Evolutionary conservation across 2,329 filamentous ascomycete genomes (phyloP), one percentile per base, ranked within the genome.

Genomic region (Fusarium albidum): DNA sequence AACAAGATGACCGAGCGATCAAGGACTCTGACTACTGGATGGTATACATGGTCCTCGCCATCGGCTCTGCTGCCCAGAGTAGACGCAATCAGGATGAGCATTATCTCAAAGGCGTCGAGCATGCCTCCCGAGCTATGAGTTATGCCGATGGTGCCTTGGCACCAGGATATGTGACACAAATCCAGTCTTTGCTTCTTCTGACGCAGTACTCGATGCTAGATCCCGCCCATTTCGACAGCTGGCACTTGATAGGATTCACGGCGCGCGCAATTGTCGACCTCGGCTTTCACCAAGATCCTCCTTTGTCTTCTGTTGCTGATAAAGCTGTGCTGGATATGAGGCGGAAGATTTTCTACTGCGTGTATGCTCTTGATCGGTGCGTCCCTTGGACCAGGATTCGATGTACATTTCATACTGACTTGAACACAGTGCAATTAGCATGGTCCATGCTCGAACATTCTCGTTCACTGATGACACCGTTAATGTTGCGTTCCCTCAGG

Each of bases 401-500:
- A 13, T 17, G 11, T 29, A 47, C 10, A n/a, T 8, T 14, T 10
- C 9, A 14, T 49, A 45, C 66, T 73, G 48, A 71, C 55, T 48
- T 18, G 26, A 5, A 9, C 38, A 38, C 59, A 92, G 92, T 68
- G 87, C 91, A 10, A 93, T 96, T 38, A 96, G 92, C 64, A 90
- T 96, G 78, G 90, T 94, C 5, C 87, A 96, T 62, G 90, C 90
- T 10, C 83, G 92, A 28, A 88, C 92, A 0, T 97, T 97, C 71
- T 96, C 94, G 0, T 97, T 98, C 69, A 94, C 92, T 0, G 94
- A 98, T 69, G 91, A 94, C 49, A 89, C 93, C 6, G 84, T 90
- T 21, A 88, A 91, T 61, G 93, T 98, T 26, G 84, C 83, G n/a
- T 84, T 92, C 57, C 92, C 92, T 2, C 81, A 83, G 47, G 71